Conservation (phyloP, 2,329 filamentous ascomycete species). For the Fusarium fracticaudum region DNA sequence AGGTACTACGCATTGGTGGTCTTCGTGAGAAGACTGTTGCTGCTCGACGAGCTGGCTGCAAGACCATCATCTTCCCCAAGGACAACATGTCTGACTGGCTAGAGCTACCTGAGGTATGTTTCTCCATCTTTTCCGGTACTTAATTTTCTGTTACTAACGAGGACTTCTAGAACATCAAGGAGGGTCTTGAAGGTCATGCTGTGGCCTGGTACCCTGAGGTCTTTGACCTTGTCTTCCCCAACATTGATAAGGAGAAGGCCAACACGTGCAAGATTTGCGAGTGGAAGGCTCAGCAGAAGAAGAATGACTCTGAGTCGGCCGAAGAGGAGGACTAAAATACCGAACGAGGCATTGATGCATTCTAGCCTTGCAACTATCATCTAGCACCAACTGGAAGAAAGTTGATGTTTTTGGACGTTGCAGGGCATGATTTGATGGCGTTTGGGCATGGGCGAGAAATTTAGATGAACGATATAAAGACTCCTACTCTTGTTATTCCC, state of each 20-base stretch:
- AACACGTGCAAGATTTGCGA: constrained; percentile 76
- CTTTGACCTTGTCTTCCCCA: constrained; percentile 88
- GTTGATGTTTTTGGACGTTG: not conserved
- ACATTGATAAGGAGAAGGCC: constrained; percentile 76
- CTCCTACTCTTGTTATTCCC: constrained; percentile 44
- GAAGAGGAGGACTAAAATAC: constrained; percentile 48
- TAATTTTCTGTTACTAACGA: constrained; percentile 5
- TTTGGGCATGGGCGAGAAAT: constrained; percentile 42
- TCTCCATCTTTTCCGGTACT: not conserved
- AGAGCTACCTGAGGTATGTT: constrained; percentile 90
- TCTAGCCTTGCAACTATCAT: not conserved
- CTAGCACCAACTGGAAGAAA: not conserved
- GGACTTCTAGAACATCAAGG: constrained; percentile 86
- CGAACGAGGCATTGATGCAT: constrained; percentile 1
- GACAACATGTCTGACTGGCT: constrained; percentile 98
- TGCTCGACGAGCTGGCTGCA: constrained; percentile 89
- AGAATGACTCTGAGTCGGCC: constrained; percentile 49
- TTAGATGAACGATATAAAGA: constrained; percentile 46
- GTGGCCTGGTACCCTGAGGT: constrained; percentile 95
- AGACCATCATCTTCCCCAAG: constrained; percentile 91
- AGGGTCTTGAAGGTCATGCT: constrained; percentile 90
- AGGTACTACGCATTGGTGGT: constrained; percentile 93
- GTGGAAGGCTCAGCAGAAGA: constrained; percentile 59
- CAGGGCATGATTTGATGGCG: constrained; percentile 39
- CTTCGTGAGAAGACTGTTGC: constrained; percentile 97